Evolutionary conservation across 768 basidiomycete species (phyloP).

Genomic region (Tricholoma saponaceum): DNA sequence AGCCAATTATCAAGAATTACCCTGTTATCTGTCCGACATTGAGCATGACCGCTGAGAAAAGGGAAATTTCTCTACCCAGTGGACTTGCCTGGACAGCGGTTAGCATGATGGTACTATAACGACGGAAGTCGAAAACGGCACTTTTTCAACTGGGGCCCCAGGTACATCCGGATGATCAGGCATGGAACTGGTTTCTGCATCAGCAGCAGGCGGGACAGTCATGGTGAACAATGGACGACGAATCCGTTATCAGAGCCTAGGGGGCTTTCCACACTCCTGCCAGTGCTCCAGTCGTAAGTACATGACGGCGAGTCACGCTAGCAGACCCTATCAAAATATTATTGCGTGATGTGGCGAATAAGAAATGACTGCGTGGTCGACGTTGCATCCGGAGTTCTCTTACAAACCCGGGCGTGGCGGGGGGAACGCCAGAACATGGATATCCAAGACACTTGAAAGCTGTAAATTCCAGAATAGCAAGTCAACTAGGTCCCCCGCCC

Average conservation of each 20-base stretch:
- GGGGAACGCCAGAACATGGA: too few species aligned
- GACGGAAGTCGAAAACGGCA: constrained; percentile 1
- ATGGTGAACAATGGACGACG: background rate
- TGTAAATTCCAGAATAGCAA: too few species aligned
- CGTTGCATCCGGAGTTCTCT: too few species aligned
- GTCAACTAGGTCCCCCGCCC: too few species aligned
- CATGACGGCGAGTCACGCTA: background rate
- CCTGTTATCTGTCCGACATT: constrained; percentile 32
- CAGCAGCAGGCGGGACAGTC: background rate
- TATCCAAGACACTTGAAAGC: too few species aligned
- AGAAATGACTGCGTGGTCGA: too few species aligned
- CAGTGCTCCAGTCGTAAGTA: too few species aligned
- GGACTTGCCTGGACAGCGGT: constrained; percentile 18
- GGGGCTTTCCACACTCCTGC: too few species aligned
- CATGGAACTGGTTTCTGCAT: background rate
- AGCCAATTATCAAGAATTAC: constrained; percentile 10
- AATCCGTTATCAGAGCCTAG: too few species aligned
- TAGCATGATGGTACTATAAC: background rate
- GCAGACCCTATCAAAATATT: background rate
- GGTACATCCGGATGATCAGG: background rate
- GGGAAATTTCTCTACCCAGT: constrained; percentile 28
- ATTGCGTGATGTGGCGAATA: too few species aligned
- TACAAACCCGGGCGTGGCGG: too few species aligned
- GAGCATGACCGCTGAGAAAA: constrained; percentile 32
- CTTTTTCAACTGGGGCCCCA: constrained; percentile 25